Conservation (phyloP, 305 asterid genomes). For the Caryopteris hybrid region DNA sequence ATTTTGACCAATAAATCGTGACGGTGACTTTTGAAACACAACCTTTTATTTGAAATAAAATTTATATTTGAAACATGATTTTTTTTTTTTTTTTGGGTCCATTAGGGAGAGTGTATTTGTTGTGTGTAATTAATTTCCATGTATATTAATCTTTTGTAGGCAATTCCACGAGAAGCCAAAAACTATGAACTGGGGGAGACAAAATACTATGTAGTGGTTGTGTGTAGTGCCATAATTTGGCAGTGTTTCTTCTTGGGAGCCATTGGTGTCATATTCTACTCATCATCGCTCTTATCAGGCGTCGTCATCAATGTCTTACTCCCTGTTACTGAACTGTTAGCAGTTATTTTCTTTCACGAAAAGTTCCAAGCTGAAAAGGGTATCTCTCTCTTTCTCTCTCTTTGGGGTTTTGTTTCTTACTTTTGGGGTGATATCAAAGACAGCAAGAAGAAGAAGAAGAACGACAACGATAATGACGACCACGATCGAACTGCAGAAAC, state of each 20-base stretch:
- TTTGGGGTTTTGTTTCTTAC: constrained; percentile 62
- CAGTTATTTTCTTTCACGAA: constrained; percentile 41
- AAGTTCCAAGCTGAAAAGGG: constrained; percentile 47
- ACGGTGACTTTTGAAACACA: no score
- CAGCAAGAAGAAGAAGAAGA: no score
- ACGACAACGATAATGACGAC: no score
- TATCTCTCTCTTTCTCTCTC: constrained; percentile 43
- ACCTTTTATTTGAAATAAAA: no score
- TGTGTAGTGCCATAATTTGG: constrained; percentile 37
- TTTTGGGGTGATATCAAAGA: constrained; percentile 39
- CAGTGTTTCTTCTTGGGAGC: constrained; percentile 52
- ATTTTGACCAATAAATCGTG: no score
- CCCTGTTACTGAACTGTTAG: constrained; percentile 44
- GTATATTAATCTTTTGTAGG: constrained; percentile 35
- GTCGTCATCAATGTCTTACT: constrained; percentile 34
- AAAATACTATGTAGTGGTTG: constrained; percentile 41
- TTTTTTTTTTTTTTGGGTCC: no score
- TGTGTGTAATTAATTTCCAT: no score
- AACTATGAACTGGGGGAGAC: constrained; percentile 40
- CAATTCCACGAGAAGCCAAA: constrained; percentile 51
- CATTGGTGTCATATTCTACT: constrained; percentile 44
- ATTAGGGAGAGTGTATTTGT: no score
- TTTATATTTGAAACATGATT: no score
- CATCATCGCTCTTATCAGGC: constrained; percentile 48
- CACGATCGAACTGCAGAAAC: no score